Evolutionary conservation across 345 rosid genomes (phyloP), one percentile per base, ranked within the genome.

Genomic region (Nasturtium officinale): DNA sequence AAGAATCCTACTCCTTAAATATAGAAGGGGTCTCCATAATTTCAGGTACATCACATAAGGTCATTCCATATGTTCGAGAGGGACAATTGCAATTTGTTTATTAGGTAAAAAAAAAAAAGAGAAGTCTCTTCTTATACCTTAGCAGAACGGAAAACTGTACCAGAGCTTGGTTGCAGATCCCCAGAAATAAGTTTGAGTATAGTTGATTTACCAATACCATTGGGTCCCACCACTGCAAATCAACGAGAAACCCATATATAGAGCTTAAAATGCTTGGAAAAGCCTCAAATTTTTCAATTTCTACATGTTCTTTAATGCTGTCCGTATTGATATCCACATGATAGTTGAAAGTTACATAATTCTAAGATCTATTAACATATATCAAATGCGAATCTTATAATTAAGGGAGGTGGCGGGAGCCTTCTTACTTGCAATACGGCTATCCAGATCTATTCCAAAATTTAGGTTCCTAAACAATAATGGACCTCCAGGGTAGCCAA

Each of bases 161-260:
- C 99, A 53, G 99, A 95, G 85, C 80, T 91, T 53, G 98, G 98
- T 74, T 95, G 98, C 52, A 95, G 82, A 45, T 95, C 99, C 56
- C 99, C 99, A 5, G 96, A 84, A 67, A 91, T 95, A 67, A 95
- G 84, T 85, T 95, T 95, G 66, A 95, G 98, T 71, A 95, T 95
- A 43, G 99, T 95, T 73, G 98, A 91, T 81, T 95, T 95, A 66
- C 99, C 99, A 78, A 95, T 95, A 57, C 99, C 99, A 86, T 95
- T 95, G 72, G 99, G 87, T 64, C 99, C 99, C 54, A 95, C 99
- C 99, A 95, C 99, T 95, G 85, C 72, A 82, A 33, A 75, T 64
- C 47, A 32, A 81, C n/a, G 25, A 61, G 29, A 71, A 77, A 42
- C 26, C 56, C 67, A 64, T n/a, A 56, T 54, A 29, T 8, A 70